Evolutionary conservation across 371 early-diverging fungal species (phyloP), one percentile per base, ranked within the genome.

Genomic region (Circinella minor): DNA sequence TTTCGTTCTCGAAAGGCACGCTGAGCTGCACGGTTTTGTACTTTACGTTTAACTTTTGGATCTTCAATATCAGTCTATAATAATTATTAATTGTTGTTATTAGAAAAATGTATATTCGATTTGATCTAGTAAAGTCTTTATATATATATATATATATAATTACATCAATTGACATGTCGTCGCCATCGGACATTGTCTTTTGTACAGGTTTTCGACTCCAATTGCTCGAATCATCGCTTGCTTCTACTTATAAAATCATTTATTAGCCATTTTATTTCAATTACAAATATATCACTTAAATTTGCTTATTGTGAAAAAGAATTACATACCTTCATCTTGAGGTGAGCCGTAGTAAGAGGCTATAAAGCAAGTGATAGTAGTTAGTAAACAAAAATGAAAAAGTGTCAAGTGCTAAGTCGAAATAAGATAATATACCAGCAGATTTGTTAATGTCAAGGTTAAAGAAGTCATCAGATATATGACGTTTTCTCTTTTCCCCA

Each of bases 1-100:
- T 90, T 90, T 66, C 93, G 86, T 69, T 93, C 91, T 55, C 91
- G 84, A 77, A 90, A 90, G 9, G 91, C 91, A 7, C 91, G 83
- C 68, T 90, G 91, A 0, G 91, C 91, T 14, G 90, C 91, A 13
- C 91, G 80, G 67, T 90, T 90, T 70, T 90, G 91, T 3, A 89
- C 91, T 38, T 89, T 87, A 39, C 90, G 86, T 38, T 83, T 82
- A 4, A 69, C 66, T 34, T 71, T 75, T 20, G 75, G 73, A 61
- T 72, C 73, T 51, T 71, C 69, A 37, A 46, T 65, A 17, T 64
- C 70, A 13, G 27, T 4, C 57, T 57, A 34, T 4, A 18, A 27
- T 27, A 27, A 27, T 27, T 27, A 27, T 27, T 27, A 27, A 27
- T 27, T 27, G 27, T 27, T 27, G 27, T 27, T 27, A 27, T 1